These are phyloP conservation scores for Kluyveromyces sp. DNA, from an alignment of 1,139 yeast genomes.

Conservation along the genomic window DNA sequence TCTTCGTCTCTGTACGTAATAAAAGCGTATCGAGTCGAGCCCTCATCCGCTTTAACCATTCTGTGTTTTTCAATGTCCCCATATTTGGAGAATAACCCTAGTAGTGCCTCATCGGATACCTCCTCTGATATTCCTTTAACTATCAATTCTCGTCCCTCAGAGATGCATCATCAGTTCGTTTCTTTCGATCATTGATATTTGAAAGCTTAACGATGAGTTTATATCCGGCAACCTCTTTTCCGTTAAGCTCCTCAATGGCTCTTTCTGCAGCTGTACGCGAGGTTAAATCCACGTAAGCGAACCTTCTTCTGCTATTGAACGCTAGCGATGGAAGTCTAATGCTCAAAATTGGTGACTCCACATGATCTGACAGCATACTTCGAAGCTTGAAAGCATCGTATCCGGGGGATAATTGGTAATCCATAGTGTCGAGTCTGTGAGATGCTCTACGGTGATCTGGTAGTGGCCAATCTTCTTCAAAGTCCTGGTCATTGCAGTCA, in stretches of 20 bases:
- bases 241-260: slow-evolving; percentile 43
- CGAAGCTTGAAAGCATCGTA: slow-evolving; percentile 37
- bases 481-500: slow-evolving; percentile 56
- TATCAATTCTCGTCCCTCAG: slow-evolving; percentile 49
- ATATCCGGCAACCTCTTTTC: slow-evolving; percentile 27
- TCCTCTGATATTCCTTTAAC: slow-evolving; percentile 46
- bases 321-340: slow-evolving; percentile 63
- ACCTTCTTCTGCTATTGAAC: slow-evolving; percentile 51
- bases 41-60: slow-evolving; percentile 21
- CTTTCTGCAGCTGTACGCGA: slow-evolving; percentile 38
- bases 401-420: slow-evolving; percentile 64
- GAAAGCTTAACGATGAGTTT: slow-evolving; percentile 52
- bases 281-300: slow-evolving; percentile 64
- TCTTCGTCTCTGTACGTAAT: slow-evolving; percentile 36
- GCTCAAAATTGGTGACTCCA: slow-evolving; percentile 30
- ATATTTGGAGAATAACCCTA: slow-evolving; percentile 32
- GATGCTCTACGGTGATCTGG: slow-evolving; percentile 37
- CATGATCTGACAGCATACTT: slow-evolving; percentile 17
- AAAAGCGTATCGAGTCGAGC: slow-evolving; percentile 39
- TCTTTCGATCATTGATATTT: slow-evolving; percentile 38
- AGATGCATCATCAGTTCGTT: slow-evolving; percentile 37
- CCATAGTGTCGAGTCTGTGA: slow-evolving; percentile 31
- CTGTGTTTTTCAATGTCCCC: slow-evolving; percentile 46
- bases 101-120: slow-evolving; percentile 27
- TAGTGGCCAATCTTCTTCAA: slow-evolving; percentile 39